Evolutionary conservation across 2,329 filamentous ascomycete species (phyloP).

Genomic region (Sclerotinia nivalis): DNA sequence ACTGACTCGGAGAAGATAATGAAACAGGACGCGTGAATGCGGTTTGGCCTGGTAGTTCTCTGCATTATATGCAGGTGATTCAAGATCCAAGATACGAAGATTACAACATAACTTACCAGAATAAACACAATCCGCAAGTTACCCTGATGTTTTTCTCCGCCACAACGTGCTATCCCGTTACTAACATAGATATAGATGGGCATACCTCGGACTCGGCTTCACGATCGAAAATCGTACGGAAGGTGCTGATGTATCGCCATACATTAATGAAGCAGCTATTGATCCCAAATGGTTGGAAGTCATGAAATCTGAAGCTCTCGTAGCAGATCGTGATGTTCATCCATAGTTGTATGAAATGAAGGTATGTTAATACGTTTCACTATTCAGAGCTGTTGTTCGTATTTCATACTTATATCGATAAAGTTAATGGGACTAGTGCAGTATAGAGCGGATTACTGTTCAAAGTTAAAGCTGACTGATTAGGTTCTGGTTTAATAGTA

Average conservation of each 20-base stretch:
- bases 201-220: conserved; percentile 20
- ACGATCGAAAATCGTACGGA: conserved; percentile 12
- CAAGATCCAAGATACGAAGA: conserved; percentile 47
- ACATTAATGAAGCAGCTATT: conserved; percentile 12
- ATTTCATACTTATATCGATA: not conserved
- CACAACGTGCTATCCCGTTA: not conserved
- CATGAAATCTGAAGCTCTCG: conserved; percentile 6
- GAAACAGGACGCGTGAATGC: conserved; percentile 49
- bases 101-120: conserved; percentile 47
- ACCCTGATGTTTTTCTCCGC: too few species aligned
- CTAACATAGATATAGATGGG: conserved; percentile 17
- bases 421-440: too few species aligned
- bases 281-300: conserved; percentile 17
- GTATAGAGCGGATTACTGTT: too few species aligned
- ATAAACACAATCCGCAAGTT: conserved; percentile 20
- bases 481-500: not conserved
- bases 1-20: conserved; percentile 41
- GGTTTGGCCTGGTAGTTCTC: conserved; percentile 52
- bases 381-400: not conserved
- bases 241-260: conserved; percentile 15
- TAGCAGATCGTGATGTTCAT: not conserved
- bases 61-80: conserved; percentile 51
- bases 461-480: not conserved
- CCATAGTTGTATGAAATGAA: not conserved
- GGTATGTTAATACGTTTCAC: not conserved